Percentiles rank a stretch among this genome's conserved stretches.
Evolutionary conservation across 2,329 filamentous ascomycete genomes (phyloP).

Genomic region (Claviceps maximensis): DNA sequence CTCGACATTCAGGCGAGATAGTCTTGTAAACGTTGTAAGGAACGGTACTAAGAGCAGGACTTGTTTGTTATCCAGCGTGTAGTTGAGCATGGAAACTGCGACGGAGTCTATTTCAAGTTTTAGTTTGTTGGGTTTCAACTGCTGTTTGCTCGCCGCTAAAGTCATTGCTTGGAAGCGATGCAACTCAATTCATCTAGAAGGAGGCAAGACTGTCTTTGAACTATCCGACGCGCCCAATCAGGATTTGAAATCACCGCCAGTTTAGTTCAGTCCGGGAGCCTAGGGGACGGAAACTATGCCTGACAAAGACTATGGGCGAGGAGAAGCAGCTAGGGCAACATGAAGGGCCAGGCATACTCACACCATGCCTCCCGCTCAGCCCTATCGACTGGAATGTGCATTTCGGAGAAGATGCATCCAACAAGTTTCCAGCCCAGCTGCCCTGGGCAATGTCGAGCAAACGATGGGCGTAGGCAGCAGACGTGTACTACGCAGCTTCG

Average conservation of each 20-base stretch:
- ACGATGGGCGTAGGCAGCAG: background rate
- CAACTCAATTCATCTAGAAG: background rate
- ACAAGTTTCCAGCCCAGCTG: background rate
- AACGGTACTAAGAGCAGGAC: background rate
- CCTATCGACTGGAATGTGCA: constrained; percentile 6
- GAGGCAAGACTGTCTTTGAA: background rate
- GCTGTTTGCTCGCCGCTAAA: background rate
- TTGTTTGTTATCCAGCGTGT: background rate
- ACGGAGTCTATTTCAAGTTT: background rate
- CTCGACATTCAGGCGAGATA: too few species aligned
- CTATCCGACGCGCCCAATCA: constrained; percentile 4
- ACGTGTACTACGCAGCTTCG: background rate
- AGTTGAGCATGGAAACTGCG: background rate
- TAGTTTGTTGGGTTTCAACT: background rate
- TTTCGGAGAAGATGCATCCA: background rate
- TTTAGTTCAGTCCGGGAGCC: background rate
- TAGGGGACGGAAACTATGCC: background rate
- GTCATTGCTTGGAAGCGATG: background rate
- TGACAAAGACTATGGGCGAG: background rate
- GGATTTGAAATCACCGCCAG: background rate
- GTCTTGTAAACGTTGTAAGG: background rate
- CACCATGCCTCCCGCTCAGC: constrained; percentile 8
- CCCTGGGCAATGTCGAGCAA: background rate
- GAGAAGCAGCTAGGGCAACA: background rate
- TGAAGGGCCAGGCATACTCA: background rate